Base-by-base conservation (phyloP, 78 protist genomes). In the Capsaspora owczarzaki region DNA sequence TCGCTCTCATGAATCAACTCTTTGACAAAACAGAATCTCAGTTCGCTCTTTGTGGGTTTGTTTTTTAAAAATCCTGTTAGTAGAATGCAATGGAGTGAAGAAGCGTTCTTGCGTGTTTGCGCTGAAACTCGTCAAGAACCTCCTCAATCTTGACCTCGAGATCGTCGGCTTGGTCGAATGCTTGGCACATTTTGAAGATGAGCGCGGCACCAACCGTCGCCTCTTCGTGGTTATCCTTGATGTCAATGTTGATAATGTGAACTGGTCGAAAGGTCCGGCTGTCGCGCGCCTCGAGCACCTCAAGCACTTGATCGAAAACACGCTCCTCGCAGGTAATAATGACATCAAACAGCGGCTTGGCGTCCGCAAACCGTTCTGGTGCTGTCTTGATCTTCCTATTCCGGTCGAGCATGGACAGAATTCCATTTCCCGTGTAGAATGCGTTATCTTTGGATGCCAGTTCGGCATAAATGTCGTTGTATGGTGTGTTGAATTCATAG, bases 281-380 rank as follows among this genome's bases (percentile, higher is more conserved):
- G 33, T 16, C 33, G 12, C 66, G 66, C 29, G 66, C 66, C n/a
- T 56, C 66, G 33, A 56, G 12, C 4, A 2, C 2, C n/a, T 56
- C 66, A 56, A 56, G 66, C 2, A 56, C 66, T 29, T 56, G 66
- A 56, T 56, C 66, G 25, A 56, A 56, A 16, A 56, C 66, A 10
- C 88, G 81, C 68, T 78, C 85, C 46, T 89, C 88, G 40, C 61
- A 81, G n/a, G 85, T 35, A 0, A 89, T 8, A 0, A 89, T n/a
- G 1, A 87, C 61, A n/a, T 87, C 91, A 47, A 83, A 77, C n/a
- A 42, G 71, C 14, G n/a, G 33, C 60, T 61, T 14, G 61, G n/a
- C 12, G 6, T 56, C 46, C 61, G 74, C 85, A 51, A 82, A 89
- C 1, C 88, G 71, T 41, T 89, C 89, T 10, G 92, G 92, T 10